Evolutionary conservation across 192 early-diverging fungal species (phyloP).

Genomic region (Cladochytrium replicatum): DNA sequence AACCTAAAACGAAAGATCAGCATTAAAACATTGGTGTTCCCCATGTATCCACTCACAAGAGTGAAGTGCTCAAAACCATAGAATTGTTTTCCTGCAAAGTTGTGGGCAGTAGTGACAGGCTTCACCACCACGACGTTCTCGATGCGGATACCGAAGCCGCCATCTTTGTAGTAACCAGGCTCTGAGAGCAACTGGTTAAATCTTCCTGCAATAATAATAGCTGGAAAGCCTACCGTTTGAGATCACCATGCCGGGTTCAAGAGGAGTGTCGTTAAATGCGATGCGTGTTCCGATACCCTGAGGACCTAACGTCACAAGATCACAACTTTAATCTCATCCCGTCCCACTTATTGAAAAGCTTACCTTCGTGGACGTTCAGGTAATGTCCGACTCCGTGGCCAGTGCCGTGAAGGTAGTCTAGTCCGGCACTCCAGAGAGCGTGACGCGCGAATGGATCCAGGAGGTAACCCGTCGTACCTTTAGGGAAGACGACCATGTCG

Average conservation of each 20-base stretch:
- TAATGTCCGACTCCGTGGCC: constrained; percentile 95
- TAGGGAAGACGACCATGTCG: constrained; percentile 80
- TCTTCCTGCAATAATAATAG: constrained; percentile 2
- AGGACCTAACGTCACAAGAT: too few relatives aligned
- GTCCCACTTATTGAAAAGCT: neutral
- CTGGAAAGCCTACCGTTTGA: constrained; percentile 59
- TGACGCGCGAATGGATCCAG: constrained; percentile 80
- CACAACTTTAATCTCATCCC: constrained; percentile 19
- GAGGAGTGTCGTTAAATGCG: constrained; percentile 59
- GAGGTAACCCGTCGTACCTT: constrained; percentile 65
- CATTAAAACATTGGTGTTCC: too few relatives aligned
- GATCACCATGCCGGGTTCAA: constrained; percentile 87
- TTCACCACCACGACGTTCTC: constrained; percentile 86
- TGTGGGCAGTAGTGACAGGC: constrained; percentile 57
- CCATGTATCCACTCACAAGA: too few relatives aligned
- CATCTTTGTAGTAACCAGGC: constrained; percentile 97
- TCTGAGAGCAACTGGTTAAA: too few relatives aligned
- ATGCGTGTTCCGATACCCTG: constrained; percentile 83
- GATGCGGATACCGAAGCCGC: constrained; percentile 92
- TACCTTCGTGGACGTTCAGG: constrained; percentile 85
- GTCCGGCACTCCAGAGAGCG: constrained; percentile 82
- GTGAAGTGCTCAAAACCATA: constrained; percentile 90
- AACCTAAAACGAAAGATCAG: too few relatives aligned
- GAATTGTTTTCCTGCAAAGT: constrained; percentile 77
- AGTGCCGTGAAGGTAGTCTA: constrained; percentile 95